phyloP scores from a whole-genome alignment of 768 basidiomycete genomes.

The Antrodiella citrinella region DNA sequence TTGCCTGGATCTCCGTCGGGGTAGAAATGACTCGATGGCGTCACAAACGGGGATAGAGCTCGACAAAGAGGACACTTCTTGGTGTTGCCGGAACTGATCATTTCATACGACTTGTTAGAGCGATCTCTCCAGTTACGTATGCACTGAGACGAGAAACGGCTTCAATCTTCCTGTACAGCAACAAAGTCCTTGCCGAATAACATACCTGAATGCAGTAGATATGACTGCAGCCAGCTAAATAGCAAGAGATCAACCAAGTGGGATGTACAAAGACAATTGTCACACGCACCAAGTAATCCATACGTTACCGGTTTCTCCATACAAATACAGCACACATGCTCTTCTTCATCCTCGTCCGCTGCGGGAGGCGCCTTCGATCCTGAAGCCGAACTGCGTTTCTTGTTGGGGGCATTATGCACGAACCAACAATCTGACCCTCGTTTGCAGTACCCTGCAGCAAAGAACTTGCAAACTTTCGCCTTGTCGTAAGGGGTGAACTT shows the following conservation, averaged over 20 bases:
- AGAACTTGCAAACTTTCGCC: slow-evolving; percentile 62
- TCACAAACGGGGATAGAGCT: slow-evolving; percentile 54
- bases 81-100: slow-evolving; percentile 47
- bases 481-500: slow-evolving; percentile 62
- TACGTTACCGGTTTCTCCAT: slow-evolving; percentile 64
- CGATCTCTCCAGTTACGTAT: slow-evolving; percentile 73
- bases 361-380: background rate
- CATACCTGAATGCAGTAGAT: slow-evolving; percentile 64
- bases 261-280: slow-evolving; percentile 14
- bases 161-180: too few species aligned
- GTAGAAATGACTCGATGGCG: slow-evolving; percentile 65
- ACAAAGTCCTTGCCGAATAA: too few species aligned
- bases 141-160: too few species aligned
- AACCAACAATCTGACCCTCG: slow-evolving; percentile 74
- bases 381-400: background rate
- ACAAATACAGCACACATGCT: slow-evolving; percentile 62
- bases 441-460: slow-evolving; percentile 59
- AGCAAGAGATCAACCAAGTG: background rate
- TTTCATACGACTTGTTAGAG: slow-evolving; percentile 41
- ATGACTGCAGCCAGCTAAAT: slow-evolving; percentile 63
- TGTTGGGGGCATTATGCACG: slow-evolving; percentile 36
- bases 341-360: slow-evolving; percentile 26
- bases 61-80: slow-evolving; percentile 82
- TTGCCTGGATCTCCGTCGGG: slow-evolving; percentile 48
- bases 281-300: slow-evolving; percentile 57